Evolutionary conservation across 768 basidiomycete species (phyloP), one percentile per base, ranked within the genome.

Genomic region (Boletus subparvulus): DNA sequence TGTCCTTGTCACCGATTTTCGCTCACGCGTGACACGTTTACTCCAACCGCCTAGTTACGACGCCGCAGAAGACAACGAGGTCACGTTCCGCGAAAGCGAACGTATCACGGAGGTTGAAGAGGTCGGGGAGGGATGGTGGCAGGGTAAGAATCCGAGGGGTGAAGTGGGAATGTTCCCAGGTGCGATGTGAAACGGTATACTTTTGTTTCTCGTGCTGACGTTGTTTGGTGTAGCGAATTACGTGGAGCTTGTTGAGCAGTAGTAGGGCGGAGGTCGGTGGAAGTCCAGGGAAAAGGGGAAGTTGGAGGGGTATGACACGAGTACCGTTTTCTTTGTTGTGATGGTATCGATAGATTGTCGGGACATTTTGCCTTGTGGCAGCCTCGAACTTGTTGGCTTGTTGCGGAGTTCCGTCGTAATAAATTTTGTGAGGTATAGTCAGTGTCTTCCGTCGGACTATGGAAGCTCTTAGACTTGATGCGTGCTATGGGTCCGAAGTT

Each of bases 51-150:
- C 8, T 47, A 94, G 91, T 60, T 96, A 95, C 65, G 91, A 93
- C 11, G 92, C 94, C 0, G 84, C 84, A 0, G 94, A 97, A 68
- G 93, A 94, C 62, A 97, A 98, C 66, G 94, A 97, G 67, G 74
- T 97, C 30, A 80, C 86, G 4, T 93, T 98, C 81, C 75, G 69
- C 32, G 94, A 93, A 69, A 92, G 91, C 28, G 94, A 94, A 36
- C 74, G 77, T 54, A 90, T 97, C 67, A 79, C 77, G 17, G 78
- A 88, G 53, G 90, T 97, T 51, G 90, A 92, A 65, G 84, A 87
- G 51, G 85, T 83, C 7, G 86, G 84, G 10, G 91, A 92, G n/a
- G 92, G 92, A 62, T 94, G 92, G 92, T 94, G 92, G 92, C 78
- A 85, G 60, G 91, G 92, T 4, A 81, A 73, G 63, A 81, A 83